phyloP scores from a whole-genome alignment of 2,329 filamentous ascomycete genomes.

The Aspergillus aculeatus region DNA sequence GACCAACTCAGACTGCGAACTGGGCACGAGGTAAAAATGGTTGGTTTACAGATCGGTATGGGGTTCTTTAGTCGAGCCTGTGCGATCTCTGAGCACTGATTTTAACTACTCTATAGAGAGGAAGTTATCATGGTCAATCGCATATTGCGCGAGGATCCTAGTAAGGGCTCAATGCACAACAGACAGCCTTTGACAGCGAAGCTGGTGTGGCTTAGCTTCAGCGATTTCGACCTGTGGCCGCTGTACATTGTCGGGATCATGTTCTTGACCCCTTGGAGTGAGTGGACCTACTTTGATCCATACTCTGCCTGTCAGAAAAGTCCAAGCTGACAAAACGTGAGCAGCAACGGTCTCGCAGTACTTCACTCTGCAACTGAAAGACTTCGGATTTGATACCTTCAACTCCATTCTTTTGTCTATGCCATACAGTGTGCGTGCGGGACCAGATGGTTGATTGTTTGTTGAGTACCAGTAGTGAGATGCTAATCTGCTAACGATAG shows the following conservation, averaged over 20 bases:
- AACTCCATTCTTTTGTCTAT: constrained; percentile 60
- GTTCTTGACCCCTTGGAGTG: constrained; percentile 33
- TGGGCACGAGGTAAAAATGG: constrained; percentile 45
- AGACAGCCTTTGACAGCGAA: constrained; percentile 48
- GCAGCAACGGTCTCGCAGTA: constrained; percentile 26
- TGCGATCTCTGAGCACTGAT: not conserved
- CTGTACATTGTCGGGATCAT: constrained; percentile 50
- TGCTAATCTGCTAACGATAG: constrained; percentile 11
- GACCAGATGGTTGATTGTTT: constrained; percentile 16
- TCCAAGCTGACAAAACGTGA: not conserved
- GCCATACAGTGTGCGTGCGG: constrained; percentile 42
- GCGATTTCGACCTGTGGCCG: constrained; percentile 57
- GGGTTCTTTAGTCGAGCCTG: not conserved
- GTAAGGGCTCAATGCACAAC: constrained; percentile 58
- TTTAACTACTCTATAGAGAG: constrained; percentile 38
- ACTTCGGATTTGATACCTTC: constrained; percentile 57
- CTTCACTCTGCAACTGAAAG: constrained; percentile 40
- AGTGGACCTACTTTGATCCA: not conserved
- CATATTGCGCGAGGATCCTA: constrained; percentile 52
- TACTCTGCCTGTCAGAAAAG: not conserved
- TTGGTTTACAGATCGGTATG: constrained; percentile 59
- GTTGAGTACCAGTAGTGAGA: constrained; percentile 16
- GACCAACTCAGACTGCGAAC: constrained; percentile 57
- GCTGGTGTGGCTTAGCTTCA: constrained; percentile 51
- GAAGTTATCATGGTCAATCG: constrained; percentile 67